A percentile compares a stretch with the other conserved stretches of the same genome.
phyloP scores from a whole-genome alignment of 73 alveolate species.

The Paramecium bursaria region DNA sequence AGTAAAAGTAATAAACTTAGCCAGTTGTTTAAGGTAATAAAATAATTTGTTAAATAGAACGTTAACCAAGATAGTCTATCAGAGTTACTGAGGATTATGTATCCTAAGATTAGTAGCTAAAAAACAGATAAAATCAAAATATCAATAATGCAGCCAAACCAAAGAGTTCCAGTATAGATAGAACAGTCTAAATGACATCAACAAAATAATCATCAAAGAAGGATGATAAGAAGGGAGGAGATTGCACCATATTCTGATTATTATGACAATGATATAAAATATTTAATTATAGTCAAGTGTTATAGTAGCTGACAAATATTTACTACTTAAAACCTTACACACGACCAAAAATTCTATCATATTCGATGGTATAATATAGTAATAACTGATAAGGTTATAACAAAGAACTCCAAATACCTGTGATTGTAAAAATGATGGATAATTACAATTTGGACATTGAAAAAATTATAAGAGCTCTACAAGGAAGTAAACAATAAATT shows the following conservation, averaged over 20 bases:
- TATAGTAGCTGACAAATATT: too few species aligned
- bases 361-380: too few species aligned
- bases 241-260: slow-evolving; percentile 56
- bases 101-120: slow-evolving; percentile 7
- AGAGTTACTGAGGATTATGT: slow-evolving; percentile 41
- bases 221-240: slow-evolving; percentile 58
- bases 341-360: too few species aligned
- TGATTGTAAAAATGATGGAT: too few species aligned
- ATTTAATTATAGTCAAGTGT: too few species aligned
- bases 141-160: slow-evolving; percentile 37
- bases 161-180: slow-evolving; percentile 30
- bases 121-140: not conserved
- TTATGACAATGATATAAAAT: too few species aligned
- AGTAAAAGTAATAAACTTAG: not conserved
- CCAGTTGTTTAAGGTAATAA: not conserved
- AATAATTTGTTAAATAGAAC: not conserved
- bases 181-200: not conserved
- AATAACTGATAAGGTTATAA: too few species aligned
- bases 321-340: too few species aligned
- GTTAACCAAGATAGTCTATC: not conserved
- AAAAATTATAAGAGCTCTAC: too few species aligned
- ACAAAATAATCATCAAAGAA: slow-evolving; percentile 11
- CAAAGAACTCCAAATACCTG: too few species aligned
- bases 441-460: too few species aligned
- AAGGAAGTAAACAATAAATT: too few species aligned